Percentiles rank a stretch among this genome's conserved stretches.
phyloP scores from a whole-genome alignment of 148 eudicot genomes.

The Cornus suecica region DNA sequence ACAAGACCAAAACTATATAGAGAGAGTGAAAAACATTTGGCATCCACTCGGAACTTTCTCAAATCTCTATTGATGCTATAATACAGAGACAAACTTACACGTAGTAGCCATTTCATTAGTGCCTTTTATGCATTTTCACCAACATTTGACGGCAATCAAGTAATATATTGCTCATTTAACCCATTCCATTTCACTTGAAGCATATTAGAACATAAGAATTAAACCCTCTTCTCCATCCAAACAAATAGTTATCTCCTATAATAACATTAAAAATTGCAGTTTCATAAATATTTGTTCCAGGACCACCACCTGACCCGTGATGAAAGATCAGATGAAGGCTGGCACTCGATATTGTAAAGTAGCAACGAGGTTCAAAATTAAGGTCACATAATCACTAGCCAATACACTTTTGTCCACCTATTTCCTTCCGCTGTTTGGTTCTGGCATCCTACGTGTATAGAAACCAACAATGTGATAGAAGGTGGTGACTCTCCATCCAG shows the following conservation, averaged over 20 bases:
- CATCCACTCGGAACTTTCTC: neutral
- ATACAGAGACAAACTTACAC: neutral
- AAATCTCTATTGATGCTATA: neutral
- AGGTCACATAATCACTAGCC: no score
- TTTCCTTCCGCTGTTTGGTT: no score
- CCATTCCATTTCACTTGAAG: neutral
- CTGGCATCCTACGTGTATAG: no score
- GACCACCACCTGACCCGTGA: neutral
- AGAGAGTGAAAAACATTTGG: no score
- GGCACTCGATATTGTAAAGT: neutral
- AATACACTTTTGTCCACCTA: no score
- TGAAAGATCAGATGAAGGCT: neutral
- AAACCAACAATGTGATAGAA: no score
- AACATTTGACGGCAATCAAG: constrained; percentile 1
- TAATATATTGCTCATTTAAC: constrained; percentile 5
- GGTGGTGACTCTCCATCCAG: no score
- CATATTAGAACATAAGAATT: neutral
- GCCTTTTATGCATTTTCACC: constrained; percentile 2
- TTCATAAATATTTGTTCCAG: neutral
- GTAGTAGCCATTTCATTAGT: neutral
- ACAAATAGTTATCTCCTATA: neutral
- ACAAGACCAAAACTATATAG: no score
- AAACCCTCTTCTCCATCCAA: neutral
- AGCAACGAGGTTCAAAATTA: neutral
- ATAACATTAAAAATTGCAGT: neutral